Base-by-base conservation (phyloP, 1,139 yeast genomes). In the Suhomyces yuchorum region DNA sequence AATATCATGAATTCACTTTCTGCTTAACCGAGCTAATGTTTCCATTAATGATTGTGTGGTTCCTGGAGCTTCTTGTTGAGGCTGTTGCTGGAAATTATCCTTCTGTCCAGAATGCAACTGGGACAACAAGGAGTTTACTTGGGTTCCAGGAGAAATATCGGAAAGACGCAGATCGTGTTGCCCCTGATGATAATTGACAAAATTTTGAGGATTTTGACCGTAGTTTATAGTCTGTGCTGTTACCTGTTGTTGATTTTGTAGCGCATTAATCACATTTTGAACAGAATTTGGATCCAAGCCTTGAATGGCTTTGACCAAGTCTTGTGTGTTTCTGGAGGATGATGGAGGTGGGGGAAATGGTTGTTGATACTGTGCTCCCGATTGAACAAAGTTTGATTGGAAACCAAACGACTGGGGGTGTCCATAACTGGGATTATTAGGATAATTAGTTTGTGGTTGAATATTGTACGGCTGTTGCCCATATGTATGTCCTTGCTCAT, bases 1-100 rank as follows among this genome's bases (percentile, higher is more conserved):
- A 3, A 24, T 28, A n/a, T 30, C 14, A 8, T 34, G 18, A 23
- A 26, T 11, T 37, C 50, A 57, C 50, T 56, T 51, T 36, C 55
- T 51, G 26, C 57, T 58, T 44, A 72, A 63, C 51, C 70, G 63
- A 3, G 76, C 70, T 50, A 73, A 65, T 18, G 75, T 71, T 14
- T 73, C 77, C 71, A 69, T 64, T 44, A 71, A 60, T 4, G 70
- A 60, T 47, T 58, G 57, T 8, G 59, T 45, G 24, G 49, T 37
- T 33, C 40, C 49, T 1, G 44, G 42, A 14, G 19, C 12, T 11
- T 37, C 37, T 20, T 20, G 37, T 26, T 28, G 34, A 6, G 40
- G 23, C 15, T 37, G 65, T 53, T 49, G 53, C 20, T 50, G 51
- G 38, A 55, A 42, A 11, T 30, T 24, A 50, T 53, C 22, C 47